A percentile compares a stretch with the other conserved stretches of the same genome.
These are phyloP conservation scores for Starmerella ratchasimensis DNA, from an alignment of 805 yeast species.

Conservation along the genomic window DNA sequence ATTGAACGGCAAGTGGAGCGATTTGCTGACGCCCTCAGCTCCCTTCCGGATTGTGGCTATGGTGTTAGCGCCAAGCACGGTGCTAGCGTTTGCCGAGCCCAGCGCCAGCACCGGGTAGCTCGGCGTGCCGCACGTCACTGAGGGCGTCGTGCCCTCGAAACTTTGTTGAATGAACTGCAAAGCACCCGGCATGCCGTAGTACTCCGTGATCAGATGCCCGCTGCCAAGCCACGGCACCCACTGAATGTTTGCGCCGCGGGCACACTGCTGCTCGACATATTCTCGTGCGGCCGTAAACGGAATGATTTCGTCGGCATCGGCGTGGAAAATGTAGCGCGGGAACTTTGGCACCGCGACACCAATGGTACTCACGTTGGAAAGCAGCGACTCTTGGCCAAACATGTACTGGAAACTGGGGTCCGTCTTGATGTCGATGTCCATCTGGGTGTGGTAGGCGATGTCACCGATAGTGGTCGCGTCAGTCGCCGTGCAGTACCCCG, in stretches of 20 bases:
- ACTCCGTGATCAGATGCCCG: slow-evolving; percentile 5
- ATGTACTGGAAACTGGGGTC: slow-evolving; percentile 6
- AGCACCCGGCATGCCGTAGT: slow-evolving; percentile 9
- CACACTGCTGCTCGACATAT: slow-evolving; percentile 8
- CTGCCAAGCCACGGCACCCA: slow-evolving; percentile 6
- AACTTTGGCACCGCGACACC: slow-evolving; percentile 14
- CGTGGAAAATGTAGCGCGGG: slow-evolving; percentile 21
- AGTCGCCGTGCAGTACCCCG: background rate
- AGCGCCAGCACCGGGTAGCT: slow-evolving; percentile 3
- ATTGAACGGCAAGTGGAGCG: too few species aligned
- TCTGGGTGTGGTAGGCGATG: slow-evolving; percentile 6
- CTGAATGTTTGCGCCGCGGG: slow-evolving; percentile 8
- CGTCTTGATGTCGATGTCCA: slow-evolving; percentile 17
- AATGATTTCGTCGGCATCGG: slow-evolving; percentile 19
- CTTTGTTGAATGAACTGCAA: slow-evolving; percentile 10
- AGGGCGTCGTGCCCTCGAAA: slow-evolving; percentile 8
- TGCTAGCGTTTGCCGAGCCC: background rate
- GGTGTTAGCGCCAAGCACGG: slow-evolving; percentile 5
- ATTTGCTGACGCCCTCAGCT: too few species aligned
- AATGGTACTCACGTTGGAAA: slow-evolving; percentile 4
- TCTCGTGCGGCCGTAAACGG: slow-evolving; percentile 14
- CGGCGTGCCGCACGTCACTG: slow-evolving; percentile 5
- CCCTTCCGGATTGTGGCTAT: too few species aligned
- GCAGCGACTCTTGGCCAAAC: slow-evolving; percentile 5
- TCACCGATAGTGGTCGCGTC: background rate